Evolutionary conservation across 2,329 filamentous ascomycete species (phyloP).

Genomic region (Neonectria faginata): DNA sequence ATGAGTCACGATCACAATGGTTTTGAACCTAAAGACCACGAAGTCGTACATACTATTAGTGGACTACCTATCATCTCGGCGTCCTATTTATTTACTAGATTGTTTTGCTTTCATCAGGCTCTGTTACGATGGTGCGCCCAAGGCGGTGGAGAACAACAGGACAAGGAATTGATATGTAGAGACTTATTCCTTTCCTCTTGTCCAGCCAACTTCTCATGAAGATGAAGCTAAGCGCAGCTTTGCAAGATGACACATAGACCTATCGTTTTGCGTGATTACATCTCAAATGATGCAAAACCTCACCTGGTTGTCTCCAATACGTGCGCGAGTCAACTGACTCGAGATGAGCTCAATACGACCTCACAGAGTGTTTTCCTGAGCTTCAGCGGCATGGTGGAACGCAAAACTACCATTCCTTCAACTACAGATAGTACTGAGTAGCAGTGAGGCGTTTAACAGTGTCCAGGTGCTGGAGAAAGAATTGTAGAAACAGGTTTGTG

Average conservation of each 20-base stretch:
- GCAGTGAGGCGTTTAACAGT: conserved; percentile 31
- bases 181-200: conserved; percentile 26
- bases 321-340: too few relatives aligned
- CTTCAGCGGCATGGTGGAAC: conserved; percentile 24
- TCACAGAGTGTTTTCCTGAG: conserved; percentile 33
- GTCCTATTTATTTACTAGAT: too few relatives aligned
- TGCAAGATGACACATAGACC: conserved; percentile 27
- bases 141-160: conserved; percentile 14
- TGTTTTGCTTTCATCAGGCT: neutral
- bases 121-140: neutral
- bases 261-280: neutral
- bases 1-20: too few relatives aligned
- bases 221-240: conserved; percentile 30
- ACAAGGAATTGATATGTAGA: conserved; percentile 27
- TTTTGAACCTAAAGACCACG: too few relatives aligned
- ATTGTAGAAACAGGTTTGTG: conserved; percentile 32
- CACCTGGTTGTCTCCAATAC: too few relatives aligned
- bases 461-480: conserved; percentile 33
- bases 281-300: neutral
- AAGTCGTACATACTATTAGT: too few relatives aligned
- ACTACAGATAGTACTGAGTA: conserved; percentile 30
- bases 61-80: too few relatives aligned
- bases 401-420: conserved; percentile 35
- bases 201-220: conserved; percentile 36
- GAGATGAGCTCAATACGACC: conserved; percentile 20